phyloP scores from a whole-genome alignment of 805 yeast species.

The Candida montana region DNA sequence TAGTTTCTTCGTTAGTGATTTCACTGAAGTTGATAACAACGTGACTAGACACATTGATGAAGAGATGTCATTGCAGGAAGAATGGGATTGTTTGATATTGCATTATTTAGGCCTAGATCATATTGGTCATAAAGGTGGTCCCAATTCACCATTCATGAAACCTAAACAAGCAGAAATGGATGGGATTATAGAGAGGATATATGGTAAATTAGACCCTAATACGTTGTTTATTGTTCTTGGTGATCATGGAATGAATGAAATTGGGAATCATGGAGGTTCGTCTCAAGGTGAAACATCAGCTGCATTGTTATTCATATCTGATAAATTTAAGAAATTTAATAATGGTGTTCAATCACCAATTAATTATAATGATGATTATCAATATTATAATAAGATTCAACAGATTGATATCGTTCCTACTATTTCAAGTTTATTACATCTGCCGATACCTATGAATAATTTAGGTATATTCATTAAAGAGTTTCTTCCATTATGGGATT shows the following conservation, averaged over 20 bases:
- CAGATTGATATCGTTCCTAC: slow-evolving; percentile 94
- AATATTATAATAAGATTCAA: slow-evolving; percentile 43
- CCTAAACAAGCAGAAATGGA: slow-evolving; percentile 88
- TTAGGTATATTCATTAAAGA: slow-evolving; percentile 67
- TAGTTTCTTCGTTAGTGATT: slow-evolving; percentile 92
- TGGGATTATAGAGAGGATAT: slow-evolving; percentile 48
- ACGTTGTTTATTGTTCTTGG: slow-evolving; percentile 78
- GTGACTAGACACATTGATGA: slow-evolving; percentile 80
- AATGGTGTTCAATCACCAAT: slow-evolving; percentile 17
- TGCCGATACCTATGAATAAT: slow-evolving; percentile 87
- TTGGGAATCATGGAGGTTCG: slow-evolving; percentile 96
- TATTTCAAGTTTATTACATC: slow-evolving; percentile 64
- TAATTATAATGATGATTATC: slow-evolving; percentile 37
- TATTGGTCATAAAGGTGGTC: slow-evolving; percentile 97
- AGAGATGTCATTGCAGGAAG: slow-evolving; percentile 41
- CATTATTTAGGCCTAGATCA: slow-evolving; percentile 95
- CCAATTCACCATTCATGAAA: slow-evolving; percentile 73
- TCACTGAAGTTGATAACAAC: slow-evolving; percentile 87
- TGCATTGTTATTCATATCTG: slow-evolving; percentile 66
- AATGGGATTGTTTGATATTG: slow-evolving; percentile 83
- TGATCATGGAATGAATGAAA: slow-evolving; percentile 95
- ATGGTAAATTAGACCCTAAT: slow-evolving; percentile 36
- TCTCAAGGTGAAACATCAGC: slow-evolving; percentile 90
- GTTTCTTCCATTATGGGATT: slow-evolving; percentile 48
- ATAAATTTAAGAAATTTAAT: slow-evolving; percentile 37